Base-by-base conservation (phyloP, 306 rosid genomes). In the Sechiopsis laciniata region DNA sequence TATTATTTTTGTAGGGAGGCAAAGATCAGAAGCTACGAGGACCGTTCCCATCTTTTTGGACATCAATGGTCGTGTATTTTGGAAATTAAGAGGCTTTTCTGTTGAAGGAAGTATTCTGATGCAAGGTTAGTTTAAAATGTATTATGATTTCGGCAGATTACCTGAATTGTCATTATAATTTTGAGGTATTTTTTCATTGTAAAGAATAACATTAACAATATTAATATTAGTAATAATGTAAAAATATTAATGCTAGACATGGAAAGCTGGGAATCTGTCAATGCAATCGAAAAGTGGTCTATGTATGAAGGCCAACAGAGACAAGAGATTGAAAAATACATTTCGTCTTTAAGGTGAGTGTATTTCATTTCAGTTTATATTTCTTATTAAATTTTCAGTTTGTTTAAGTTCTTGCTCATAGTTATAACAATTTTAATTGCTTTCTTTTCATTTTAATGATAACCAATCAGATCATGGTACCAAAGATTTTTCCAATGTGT, bases 51-150 rank as follows among this genome's bases (percentile, higher is more conserved):
- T 73, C 10, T 22, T 71, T 40, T 45, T 80, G 76, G 88, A 86
- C 64, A 82, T 52, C 48, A 76, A 83, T 75, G 87, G 87, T 37
- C 83, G 61, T 57, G 64, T 55, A 5, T 84, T 83, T 57, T 82
- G 84, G 87, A 76, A 79, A 59, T 54, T 86, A 29, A 81, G 73
- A 65, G 71, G 80, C 69, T 74, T 76, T 71, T 55, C 57, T 63
- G 71, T 48, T 55, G 81, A 74, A 71, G 37, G 67, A 22, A 71
- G 65, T 58, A 59, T 81, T 42, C 63, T 83, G 76, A 81, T 82
- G 62, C 87, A 81, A 83, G 90, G 90, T 79, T 29, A 75, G 79
- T 76, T 24, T 52, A 2, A 22, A 40, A 11, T n/a, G 10, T 63
- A 37, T 20, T 4, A 16, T 48, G 6, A 19, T 20, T 22, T 12